These are phyloP conservation scores for Crassisporium funariophilum DNA, from an alignment of 768 basidiomycete genomes.

Conservation along the genomic window DNA sequence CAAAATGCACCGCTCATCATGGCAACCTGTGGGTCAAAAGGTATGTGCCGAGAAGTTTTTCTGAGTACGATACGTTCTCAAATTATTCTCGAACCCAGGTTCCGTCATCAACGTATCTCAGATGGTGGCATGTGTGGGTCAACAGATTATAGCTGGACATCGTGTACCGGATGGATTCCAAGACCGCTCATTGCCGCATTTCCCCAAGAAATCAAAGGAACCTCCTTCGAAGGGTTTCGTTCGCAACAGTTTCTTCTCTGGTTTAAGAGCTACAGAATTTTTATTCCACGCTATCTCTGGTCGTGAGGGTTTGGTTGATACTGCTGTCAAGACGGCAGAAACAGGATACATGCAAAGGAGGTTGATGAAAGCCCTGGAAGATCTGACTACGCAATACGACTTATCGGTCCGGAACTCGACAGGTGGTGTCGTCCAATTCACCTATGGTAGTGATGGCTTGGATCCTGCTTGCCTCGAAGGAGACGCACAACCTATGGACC, in stretches of 20 bases:
- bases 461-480: constrained; percentile 97
- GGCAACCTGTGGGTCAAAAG: constrained; percentile 99
- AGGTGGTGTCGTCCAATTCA: constrained; percentile 96
- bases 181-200: constrained; percentile 98
- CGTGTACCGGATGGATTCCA: constrained; percentile 99
- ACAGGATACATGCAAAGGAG: constrained; percentile 99
- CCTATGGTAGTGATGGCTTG: constrained; percentile 94
- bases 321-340: constrained; percentile 99
- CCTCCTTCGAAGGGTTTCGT: constrained; percentile 99
- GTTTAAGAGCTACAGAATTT: constrained; percentile 92
- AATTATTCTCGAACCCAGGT: constrained; percentile 41
- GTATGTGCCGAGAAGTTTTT: constrained; percentile 39
- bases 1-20: constrained; percentile 98
- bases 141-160: constrained; percentile 97
- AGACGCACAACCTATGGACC: constrained; percentile 92
- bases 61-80: neutral
- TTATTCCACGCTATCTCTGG: constrained; percentile 99
- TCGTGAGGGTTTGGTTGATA: constrained; percentile 97
- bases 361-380: constrained; percentile 98
- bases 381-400: constrained; percentile 95
- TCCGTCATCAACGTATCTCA: constrained; percentile 99
- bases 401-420: constrained; percentile 91
- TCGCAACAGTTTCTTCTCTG: constrained; percentile 94
- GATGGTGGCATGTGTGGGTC: constrained; percentile 99
- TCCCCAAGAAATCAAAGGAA: constrained; percentile 94